Evolutionary conservation across 495 filamentous ascomycete genomes (phyloP).

Genomic region (Aspergillus olivimuriae): DNA sequence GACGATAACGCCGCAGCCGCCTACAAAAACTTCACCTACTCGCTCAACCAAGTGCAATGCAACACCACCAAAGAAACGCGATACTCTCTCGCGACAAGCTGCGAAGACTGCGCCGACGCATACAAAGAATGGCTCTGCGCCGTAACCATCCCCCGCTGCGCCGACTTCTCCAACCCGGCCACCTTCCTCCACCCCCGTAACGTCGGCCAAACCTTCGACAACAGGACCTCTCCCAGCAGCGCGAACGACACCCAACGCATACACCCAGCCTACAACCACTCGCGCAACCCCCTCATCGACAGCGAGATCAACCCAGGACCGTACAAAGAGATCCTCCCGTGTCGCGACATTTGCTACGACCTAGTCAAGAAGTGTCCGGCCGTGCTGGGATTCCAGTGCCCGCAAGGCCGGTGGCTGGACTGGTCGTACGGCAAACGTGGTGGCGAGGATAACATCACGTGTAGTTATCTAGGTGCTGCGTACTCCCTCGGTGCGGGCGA

Average conservation of each 20-base stretch:
- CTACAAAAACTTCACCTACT: conserved; percentile 73
- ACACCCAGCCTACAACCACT: conserved; percentile 35
- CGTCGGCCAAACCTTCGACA: conserved; percentile 58
- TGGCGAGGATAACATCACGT: conserved; percentile 43
- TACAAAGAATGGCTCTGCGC: conserved; percentile 95
- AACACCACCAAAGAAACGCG: conserved; percentile 59
- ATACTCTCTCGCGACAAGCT: conserved; percentile 76
- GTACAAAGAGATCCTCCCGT: conserved; percentile 89
- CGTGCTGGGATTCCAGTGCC: conserved; percentile 72
- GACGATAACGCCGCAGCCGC: conserved; percentile 53
- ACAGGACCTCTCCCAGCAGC: conserved; percentile 50
- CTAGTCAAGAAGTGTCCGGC: conserved; percentile 80
- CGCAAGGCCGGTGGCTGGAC: conserved; percentile 50
- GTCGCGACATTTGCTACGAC: conserved; percentile 73
- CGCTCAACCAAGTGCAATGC: conserved; percentile 79
- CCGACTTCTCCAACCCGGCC: conserved; percentile 59
- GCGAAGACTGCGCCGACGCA: conserved; percentile 65
- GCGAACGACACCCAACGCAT: conserved; percentile 27
- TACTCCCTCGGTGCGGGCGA: conserved; percentile 36
- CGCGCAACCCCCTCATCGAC: conserved; percentile 70
- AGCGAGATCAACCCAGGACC: conserved; percentile 67
- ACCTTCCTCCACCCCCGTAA: conserved; percentile 62
- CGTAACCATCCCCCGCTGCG: conserved; percentile 86
- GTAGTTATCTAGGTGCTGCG: conserved; percentile 53
- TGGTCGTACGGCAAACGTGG: conserved; percentile 57